phyloP scores from a whole-genome alignment of 1,139 yeast species.

The Diutina scorzettiae region DNA sequence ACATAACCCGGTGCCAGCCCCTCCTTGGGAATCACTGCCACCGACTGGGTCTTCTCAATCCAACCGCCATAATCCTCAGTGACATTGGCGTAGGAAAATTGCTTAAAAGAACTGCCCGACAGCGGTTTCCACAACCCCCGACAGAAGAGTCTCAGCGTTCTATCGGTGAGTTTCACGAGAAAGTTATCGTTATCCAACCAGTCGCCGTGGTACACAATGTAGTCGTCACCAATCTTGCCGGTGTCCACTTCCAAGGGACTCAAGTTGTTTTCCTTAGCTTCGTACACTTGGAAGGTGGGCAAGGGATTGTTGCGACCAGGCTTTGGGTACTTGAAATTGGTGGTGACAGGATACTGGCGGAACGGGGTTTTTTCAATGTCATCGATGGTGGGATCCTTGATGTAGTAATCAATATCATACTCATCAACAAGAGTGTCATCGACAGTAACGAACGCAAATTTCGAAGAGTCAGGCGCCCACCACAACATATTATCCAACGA shows the following conservation, averaged over 20 bases:
- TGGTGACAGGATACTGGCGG: slow-evolving; percentile 44
- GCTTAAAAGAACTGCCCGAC: slow-evolving; percentile 10
- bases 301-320: slow-evolving; percentile 73
- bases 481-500: slow-evolving; percentile 56
- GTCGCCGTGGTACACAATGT: slow-evolving; percentile 52
- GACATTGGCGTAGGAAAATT: slow-evolving; percentile 22
- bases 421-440: slow-evolving; percentile 63
- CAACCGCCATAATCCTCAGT: slow-evolving; percentile 36
- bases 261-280: slow-evolving; percentile 16
- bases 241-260: slow-evolving; percentile 14
- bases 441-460: slow-evolving; percentile 50
- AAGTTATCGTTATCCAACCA: slow-evolving; percentile 55
- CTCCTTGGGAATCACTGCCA: slow-evolving; percentile 18
- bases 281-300: slow-evolving; percentile 35
- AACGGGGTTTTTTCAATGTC: slow-evolving; percentile 16
- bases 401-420: slow-evolving; percentile 54
- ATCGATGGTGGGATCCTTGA: slow-evolving; percentile 23
- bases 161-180: slow-evolving; percentile 55
- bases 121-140: slow-evolving; percentile 42
- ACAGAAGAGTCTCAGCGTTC: slow-evolving; percentile 51
- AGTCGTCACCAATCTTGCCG: slow-evolving; percentile 32
- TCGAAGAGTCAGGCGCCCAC: slow-evolving; percentile 75
- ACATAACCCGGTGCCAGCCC: slow-evolving; percentile 43
- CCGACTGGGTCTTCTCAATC: slow-evolving; percentile 34
- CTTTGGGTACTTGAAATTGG: slow-evolving; percentile 67